Percentiles rank a stretch among this genome's conserved stretches.
These are phyloP conservation scores for Yamadazyma endophytica DNA, from an alignment of 805 yeast species.

Conservation along the genomic window DNA sequence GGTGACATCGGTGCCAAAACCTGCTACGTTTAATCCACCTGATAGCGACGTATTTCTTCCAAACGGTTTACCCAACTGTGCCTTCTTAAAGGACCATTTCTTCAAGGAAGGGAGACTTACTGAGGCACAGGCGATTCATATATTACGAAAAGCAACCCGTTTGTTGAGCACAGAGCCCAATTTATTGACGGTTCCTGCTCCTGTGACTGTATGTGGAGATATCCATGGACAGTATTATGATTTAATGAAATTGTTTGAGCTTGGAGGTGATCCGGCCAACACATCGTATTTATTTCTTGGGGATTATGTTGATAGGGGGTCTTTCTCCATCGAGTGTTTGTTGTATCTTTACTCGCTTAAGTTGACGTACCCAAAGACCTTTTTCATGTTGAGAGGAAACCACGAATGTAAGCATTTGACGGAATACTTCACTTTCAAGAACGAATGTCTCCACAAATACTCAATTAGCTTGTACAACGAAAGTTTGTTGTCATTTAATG, in stretches of 20 bases:
- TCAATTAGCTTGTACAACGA: conserved; percentile 61
- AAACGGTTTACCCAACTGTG: conserved; percentile 68
- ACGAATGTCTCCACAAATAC: conserved; percentile 87
- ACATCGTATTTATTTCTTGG: conserved; percentile 77
- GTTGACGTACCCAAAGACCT: conserved; percentile 64
- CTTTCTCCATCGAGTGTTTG: conserved; percentile 79
- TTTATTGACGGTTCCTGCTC: conserved; percentile 77
- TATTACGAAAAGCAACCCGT: conserved; percentile 61
- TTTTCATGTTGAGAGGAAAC: conserved; percentile 86
- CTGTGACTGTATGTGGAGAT: conserved; percentile 95
- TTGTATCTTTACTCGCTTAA: conserved; percentile 76
- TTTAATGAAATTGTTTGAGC: conserved; percentile 83
- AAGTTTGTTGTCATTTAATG: conserved; percentile 73
- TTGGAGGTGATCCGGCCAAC: conserved; percentile 81
- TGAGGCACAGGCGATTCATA: conserved; percentile 64
- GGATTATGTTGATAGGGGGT: conserved; percentile 96
- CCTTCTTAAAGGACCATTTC: conserved; percentile 70
- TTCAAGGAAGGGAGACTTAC: conserved; percentile 74
- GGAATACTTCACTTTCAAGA: conserved; percentile 87
- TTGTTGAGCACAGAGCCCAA: conserved; percentile 72
- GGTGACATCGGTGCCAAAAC: conserved; percentile 56
- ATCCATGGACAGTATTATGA: conserved; percentile 96
- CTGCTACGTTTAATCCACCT: conserved; percentile 60
- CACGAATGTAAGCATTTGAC: conserved; percentile 95
- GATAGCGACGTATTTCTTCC: conserved; percentile 63